Percentiles rank a stretch among this genome's conserved stretches.
Conservation (phyloP, 371 early-diverging fungal genomes). For the Actinomucor elegans region DNA sequence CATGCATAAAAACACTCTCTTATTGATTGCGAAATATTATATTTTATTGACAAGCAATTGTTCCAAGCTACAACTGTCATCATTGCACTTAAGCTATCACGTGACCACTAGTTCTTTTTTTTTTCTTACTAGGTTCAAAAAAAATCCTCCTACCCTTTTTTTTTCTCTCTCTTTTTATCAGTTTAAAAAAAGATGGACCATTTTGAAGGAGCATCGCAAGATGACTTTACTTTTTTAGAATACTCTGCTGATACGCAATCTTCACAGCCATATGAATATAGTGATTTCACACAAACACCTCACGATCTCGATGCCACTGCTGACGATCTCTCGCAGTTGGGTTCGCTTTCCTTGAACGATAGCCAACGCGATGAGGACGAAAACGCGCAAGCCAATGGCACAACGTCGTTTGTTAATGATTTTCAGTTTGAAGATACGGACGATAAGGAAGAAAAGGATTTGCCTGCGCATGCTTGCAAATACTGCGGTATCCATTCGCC, state of each 20-base stretch:
- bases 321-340: slow-evolving; percentile 35
- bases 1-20: too few relatives aligned
- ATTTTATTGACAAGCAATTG: too few relatives aligned
- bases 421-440: slow-evolving; percentile 52
- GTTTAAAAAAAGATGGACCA: slow-evolving; percentile 39
- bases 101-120: too few relatives aligned
- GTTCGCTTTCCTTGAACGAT: slow-evolving; percentile 11
- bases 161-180: slow-evolving; percentile 2
- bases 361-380: slow-evolving; percentile 14
- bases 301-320: slow-evolving; percentile 14
- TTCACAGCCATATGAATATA: slow-evolving; percentile 69
- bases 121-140: too few relatives aligned
- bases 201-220: slow-evolving; percentile 49
- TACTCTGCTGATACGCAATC: slow-evolving; percentile 58
- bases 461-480: slow-evolving; percentile 88
- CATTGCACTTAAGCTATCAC: too few relatives aligned
- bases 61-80: too few relatives aligned
- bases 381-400: slow-evolving; percentile 26
- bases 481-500: slow-evolving; percentile 95
- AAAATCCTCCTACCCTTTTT: not conserved
- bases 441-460: slow-evolving; percentile 56
- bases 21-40: too few relatives aligned
- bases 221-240: slow-evolving; percentile 55
- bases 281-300: slow-evolving; percentile 48
- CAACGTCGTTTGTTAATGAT: slow-evolving; percentile 33